Evolutionary conservation across 2,329 filamentous ascomycete species (phyloP).

Genomic region (Colletotrichum australisinense): DNA sequence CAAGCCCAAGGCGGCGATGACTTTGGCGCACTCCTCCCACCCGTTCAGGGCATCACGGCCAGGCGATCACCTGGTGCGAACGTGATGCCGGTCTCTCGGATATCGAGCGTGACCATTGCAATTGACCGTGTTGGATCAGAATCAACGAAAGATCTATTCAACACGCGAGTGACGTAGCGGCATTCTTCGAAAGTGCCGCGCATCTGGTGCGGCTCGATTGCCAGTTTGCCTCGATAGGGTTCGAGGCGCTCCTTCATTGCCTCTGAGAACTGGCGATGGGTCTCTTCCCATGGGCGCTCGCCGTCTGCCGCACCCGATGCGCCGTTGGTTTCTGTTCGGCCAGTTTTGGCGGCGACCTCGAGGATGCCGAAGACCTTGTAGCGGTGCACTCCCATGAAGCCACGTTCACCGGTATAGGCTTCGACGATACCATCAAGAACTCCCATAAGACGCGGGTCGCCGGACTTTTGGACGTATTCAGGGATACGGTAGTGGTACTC

Average conservation of each 20-base stretch:
- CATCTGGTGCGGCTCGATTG: conserved; percentile 63
- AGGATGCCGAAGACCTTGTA: conserved; percentile 68
- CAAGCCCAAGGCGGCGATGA: conserved; percentile 61
- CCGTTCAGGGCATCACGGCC: conserved; percentile 65
- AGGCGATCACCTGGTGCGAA: conserved; percentile 64
- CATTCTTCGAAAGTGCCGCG: conserved; percentile 66
- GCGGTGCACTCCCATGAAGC: conserved; percentile 66
- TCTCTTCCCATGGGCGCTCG: conserved; percentile 60
- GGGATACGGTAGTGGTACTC: conserved; percentile 66
- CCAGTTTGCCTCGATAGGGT: conserved; percentile 57
- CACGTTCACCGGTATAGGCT: conserved; percentile 64
- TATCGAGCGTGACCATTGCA: conserved; percentile 61
- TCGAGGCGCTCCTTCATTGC: conserved; percentile 65
- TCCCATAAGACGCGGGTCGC: conserved; percentile 61
- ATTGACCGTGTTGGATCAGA: conserved; percentile 57
- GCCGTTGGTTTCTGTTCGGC: conserved; percentile 64
- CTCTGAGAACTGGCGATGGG: conserved; percentile 61
- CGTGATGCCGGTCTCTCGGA: conserved; percentile 63
- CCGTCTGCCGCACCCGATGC: conserved; percentile 57
- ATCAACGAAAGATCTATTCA: conserved; percentile 58
- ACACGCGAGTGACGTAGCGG: conserved; percentile 57
- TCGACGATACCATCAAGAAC: conserved; percentile 66
- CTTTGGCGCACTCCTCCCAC: conserved; percentile 66
- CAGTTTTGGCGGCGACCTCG: conserved; percentile 65
- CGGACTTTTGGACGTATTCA: conserved; percentile 61